A percentile compares a stretch with the other conserved stretches of the same genome.
phyloP scores from a whole-genome alignment of 257 asterid species.

The Scutellaria galericulata region DNA sequence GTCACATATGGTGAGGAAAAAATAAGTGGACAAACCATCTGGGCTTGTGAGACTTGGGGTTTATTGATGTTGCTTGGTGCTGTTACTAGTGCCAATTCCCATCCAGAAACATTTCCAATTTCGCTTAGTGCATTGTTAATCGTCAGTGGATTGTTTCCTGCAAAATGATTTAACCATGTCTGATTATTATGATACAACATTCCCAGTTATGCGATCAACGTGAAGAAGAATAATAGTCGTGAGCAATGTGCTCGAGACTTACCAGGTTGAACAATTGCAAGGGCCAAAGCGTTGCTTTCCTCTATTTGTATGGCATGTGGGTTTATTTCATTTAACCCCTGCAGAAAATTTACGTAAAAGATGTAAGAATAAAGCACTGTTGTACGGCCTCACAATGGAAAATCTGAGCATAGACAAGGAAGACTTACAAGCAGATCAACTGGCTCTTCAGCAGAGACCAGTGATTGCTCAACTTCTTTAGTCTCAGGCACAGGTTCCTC shows the following conservation, averaged over 20 bases:
- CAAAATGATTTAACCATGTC: background rate
- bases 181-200: too few species aligned
- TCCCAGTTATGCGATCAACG: too few species aligned
- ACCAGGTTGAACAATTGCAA: conserved; percentile 81
- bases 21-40: conserved; percentile 49
- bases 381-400: background rate
- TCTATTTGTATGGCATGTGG: conserved; percentile 59
- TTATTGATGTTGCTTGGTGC: conserved; percentile 65
- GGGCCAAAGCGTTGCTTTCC: conserved; percentile 79
- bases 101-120: conserved; percentile 58
- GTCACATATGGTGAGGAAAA: background rate
- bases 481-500: conserved; percentile 35
- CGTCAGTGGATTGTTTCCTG: conserved; percentile 51
- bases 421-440: conserved; percentile 66
- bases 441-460: conserved; percentile 50
- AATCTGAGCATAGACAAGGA: background rate
- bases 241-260: background rate
- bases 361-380: too few species aligned
- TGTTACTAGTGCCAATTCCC: conserved; percentile 88
- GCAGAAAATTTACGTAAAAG: background rate
- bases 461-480: conserved; percentile 40
- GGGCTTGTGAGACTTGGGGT: conserved; percentile 48
- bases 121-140: conserved; percentile 38
- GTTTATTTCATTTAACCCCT: conserved; percentile 70
- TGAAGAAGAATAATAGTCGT: too few species aligned